Percentiles rank a stretch among this genome's conserved stretches.
These are phyloP conservation scores for Paraurostyla sp. DNA, from an alignment of 73 alveolate genomes.

Conservation along the genomic window DNA sequence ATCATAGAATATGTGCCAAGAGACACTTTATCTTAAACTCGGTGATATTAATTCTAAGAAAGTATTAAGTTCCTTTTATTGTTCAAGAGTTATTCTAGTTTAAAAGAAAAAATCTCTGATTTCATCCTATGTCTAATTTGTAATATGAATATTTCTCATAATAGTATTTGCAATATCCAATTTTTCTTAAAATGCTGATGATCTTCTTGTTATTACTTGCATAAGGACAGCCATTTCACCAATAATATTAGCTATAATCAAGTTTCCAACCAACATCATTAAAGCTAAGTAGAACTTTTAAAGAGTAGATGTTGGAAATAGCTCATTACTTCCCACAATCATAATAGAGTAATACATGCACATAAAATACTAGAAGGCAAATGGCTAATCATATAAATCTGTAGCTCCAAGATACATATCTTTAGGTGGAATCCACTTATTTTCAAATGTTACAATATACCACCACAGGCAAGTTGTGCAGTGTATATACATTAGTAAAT, in stretches of 20 bases:
- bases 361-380: slow-evolving; percentile 50
- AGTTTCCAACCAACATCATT: slow-evolving; percentile 56
- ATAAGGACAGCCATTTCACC: slow-evolving; percentile 76
- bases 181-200: slow-evolving; percentile 52
- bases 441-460: slow-evolving; percentile 40
- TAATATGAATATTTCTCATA: slow-evolving; percentile 59
- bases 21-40: slow-evolving; percentile 50
- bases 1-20: slow-evolving; percentile 61
- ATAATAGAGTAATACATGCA: slow-evolving; percentile 64
- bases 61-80: slow-evolving; percentile 56
- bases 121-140: not conserved
- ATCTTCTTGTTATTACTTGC: slow-evolving; percentile 63
- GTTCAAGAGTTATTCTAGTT: slow-evolving; percentile 58
- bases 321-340: slow-evolving; percentile 76
- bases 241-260: slow-evolving; percentile 64
- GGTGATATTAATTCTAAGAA: slow-evolving; percentile 71
- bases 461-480: slow-evolving; percentile 28
- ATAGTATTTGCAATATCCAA: slow-evolving; percentile 72
- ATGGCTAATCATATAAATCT: slow-evolving; percentile 29
- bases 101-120: slow-evolving; percentile 58
- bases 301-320: slow-evolving; percentile 50
- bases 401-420: slow-evolving; percentile 8
- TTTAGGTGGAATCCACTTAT: slow-evolving; percentile 31
- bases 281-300: slow-evolving; percentile 51
- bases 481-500: slow-evolving; percentile 30